These are phyloP conservation scores for Hypomyces rosellus DNA, from an alignment of 2,329 filamentous ascomycete species.

Conservation along the genomic window DNA sequence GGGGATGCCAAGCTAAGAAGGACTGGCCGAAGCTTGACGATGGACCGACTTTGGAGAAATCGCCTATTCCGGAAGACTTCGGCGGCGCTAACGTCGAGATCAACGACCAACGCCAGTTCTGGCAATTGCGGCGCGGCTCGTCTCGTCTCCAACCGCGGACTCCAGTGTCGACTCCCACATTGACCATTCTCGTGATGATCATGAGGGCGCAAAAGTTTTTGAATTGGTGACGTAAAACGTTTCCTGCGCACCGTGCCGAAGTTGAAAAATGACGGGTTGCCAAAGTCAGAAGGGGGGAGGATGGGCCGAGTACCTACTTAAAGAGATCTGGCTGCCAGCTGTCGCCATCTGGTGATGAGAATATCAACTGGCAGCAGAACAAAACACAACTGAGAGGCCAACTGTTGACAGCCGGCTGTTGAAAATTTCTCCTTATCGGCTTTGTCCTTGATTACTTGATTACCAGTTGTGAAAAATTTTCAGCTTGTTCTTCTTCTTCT, in stretches of 20 bases:
- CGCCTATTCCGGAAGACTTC: background rate
- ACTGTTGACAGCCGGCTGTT: background rate
- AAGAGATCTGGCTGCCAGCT: background rate
- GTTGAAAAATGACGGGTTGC: background rate
- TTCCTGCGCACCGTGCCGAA: background rate
- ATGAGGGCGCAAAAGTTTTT: constrained; percentile 4
- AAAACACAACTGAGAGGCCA: background rate
- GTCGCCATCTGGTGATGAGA: background rate
- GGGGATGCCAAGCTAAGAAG: constrained; percentile 1
- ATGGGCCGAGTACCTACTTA: constrained; percentile 2
- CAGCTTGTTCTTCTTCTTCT: background rate
- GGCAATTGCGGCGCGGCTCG: constrained; percentile 6
- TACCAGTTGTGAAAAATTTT: too few relatives aligned
- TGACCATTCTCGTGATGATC: constrained; percentile 1
- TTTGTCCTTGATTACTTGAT: background rate
- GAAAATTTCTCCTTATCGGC: background rate
- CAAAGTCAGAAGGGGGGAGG: background rate
- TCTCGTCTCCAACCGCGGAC: constrained; percentile 3
- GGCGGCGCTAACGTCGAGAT: constrained; percentile 10
- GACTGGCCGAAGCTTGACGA: constrained; percentile 2
- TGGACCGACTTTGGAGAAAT: constrained; percentile 3
- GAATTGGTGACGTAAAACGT: constrained; percentile 9
- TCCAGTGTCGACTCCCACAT: background rate
- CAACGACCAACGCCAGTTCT: background rate
- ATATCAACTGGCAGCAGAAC: too few relatives aligned